Percentiles rank a stretch among this genome's conserved stretches.
These are phyloP conservation scores for Madurella fahalii DNA, from an alignment of 2,329 filamentous ascomycete genomes.

Conservation along the genomic window DNA sequence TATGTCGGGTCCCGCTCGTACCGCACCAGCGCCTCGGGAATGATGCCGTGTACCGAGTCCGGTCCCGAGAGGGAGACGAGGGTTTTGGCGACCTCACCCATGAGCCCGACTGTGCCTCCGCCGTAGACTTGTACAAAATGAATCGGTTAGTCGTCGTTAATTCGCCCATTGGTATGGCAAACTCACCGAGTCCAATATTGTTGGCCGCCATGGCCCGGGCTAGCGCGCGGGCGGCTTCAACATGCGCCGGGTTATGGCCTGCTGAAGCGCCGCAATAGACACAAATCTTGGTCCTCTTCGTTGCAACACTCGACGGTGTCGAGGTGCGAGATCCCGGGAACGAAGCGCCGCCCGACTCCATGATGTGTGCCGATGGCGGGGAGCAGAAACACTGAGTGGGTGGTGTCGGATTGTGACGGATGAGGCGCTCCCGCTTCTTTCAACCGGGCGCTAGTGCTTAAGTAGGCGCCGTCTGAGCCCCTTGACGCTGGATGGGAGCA, in stretches of 20 bases:
- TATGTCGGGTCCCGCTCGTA: slow-evolving; percentile 67
- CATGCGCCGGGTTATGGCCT: slow-evolving; percentile 69
- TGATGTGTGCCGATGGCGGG: slow-evolving; percentile 21
- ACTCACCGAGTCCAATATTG: slow-evolving; percentile 68
- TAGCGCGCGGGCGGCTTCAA: slow-evolving; percentile 73
- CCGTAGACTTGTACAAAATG: slow-evolving; percentile 66
- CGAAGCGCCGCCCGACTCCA: slow-evolving; percentile 40
- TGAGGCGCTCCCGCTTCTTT: background rate
- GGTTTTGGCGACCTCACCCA: slow-evolving; percentile 88
- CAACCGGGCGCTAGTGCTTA: no score
- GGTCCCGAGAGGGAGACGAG: slow-evolving; percentile 81
- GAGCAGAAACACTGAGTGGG: background rate
- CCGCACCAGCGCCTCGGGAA: slow-evolving; percentile 77
- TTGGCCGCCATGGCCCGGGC: slow-evolving; percentile 69
- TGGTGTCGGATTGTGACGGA: background rate
- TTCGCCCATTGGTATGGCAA: background rate
- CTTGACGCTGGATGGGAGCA: background rate
- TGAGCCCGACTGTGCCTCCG: slow-evolving; percentile 88
- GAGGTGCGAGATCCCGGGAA: slow-evolving; percentile 29
- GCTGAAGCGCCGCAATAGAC: slow-evolving; percentile 87
- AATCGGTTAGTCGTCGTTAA: slow-evolving; percentile 6
- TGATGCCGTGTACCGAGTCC: slow-evolving; percentile 83
- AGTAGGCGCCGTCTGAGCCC: no score
- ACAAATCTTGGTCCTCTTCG: slow-evolving; percentile 65
- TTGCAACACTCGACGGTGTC: slow-evolving; percentile 32